phyloP scores from a whole-genome alignment of 2,329 filamentous ascomycete species.

The Albifimbria verrucaria region DNA sequence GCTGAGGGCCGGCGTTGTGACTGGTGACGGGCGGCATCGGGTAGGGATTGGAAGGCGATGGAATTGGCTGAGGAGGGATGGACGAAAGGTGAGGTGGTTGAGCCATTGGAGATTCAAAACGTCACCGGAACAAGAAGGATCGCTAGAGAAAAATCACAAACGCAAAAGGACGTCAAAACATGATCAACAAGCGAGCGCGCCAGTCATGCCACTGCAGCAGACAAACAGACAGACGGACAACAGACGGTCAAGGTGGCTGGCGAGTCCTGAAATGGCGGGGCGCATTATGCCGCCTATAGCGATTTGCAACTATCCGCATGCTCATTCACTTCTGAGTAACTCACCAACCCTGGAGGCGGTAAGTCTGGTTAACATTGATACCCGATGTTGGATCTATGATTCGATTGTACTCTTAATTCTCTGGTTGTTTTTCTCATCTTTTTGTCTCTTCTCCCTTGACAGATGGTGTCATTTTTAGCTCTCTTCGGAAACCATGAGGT shows the following conservation, averaged over 20 bases:
- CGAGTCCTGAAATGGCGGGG: neutral
- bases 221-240: neutral
- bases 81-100: constrained; percentile 17
- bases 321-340: no score
- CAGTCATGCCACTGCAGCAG: neutral
- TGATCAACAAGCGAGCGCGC: neutral
- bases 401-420: no score
- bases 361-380: no score
- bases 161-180: neutral
- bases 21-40: neutral
- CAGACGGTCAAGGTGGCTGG: neutral
- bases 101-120: constrained; percentile 7
- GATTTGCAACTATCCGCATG: neutral
- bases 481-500: no score
- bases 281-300: neutral
- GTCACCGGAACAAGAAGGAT: no score
- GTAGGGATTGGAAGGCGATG: constrained; percentile 14
- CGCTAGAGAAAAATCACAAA: neutral
- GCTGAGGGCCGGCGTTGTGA: neutral
- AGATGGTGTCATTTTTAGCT: no score
- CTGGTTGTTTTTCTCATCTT: no score
- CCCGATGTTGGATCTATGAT: no score
- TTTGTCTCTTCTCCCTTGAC: no score
- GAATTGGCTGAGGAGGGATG: constrained; percentile 24
- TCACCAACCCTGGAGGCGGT: no score